Conservation (phyloP, 1,284 basidiomycete species). For the Ustilago xerochloae region DNA sequence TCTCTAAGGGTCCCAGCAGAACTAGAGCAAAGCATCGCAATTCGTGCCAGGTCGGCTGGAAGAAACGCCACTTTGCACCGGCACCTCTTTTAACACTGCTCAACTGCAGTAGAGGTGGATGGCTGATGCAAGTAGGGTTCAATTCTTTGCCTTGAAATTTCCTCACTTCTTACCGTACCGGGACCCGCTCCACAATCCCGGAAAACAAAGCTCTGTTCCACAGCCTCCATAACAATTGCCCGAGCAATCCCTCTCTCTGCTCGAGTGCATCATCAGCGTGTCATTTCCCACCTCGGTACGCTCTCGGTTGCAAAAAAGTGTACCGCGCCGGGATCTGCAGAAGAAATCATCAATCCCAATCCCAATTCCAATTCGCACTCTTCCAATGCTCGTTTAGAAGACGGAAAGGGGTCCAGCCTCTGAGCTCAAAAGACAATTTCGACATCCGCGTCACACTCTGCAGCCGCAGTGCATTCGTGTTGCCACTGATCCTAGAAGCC, state of each 20-base stretch:
- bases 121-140: constrained; percentile 34
- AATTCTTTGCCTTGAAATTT: not conserved
- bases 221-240: not conserved
- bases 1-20: constrained; percentile 26
- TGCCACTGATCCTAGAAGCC: constrained; percentile 2
- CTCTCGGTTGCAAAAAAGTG: not conserved
- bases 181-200: no score
- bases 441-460: constrained; percentile 6
- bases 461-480: not conserved
- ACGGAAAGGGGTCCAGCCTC: constrained; percentile 9
- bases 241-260: not conserved
- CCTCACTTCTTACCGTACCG: no score
- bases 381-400: not conserved
- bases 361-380: not conserved
- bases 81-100: not conserved
- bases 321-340: constrained; percentile 13
- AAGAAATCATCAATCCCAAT: not conserved
- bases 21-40: constrained; percentile 20
- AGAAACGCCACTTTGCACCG: constrained; percentile 13
- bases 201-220: constrained; percentile 2
- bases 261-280: not conserved
- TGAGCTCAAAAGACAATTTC: not conserved
- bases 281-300: not conserved
- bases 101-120: not conserved
- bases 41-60: constrained; percentile 46